Base-by-base conservation (phyloP, 768 basidiomycete genomes). In the Pisolithus marmoratus region DNA sequence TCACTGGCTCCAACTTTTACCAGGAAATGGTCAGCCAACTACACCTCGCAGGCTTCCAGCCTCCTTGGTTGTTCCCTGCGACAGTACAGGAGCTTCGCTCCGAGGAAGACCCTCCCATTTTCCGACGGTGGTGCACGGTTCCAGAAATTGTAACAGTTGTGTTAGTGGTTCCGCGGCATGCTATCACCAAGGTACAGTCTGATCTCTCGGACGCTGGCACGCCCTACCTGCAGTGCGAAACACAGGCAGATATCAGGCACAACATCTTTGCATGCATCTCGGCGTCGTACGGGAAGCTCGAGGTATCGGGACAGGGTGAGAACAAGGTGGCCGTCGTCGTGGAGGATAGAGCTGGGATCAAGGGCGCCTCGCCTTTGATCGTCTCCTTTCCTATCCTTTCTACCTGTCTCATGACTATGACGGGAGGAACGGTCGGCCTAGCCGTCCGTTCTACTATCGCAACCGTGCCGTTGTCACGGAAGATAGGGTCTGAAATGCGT, bases 1-100 rank as follows among this genome's bases (percentile, higher is more conserved):
- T 63, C 34, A 24, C 68, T 47, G 67, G 55, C 31, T 63, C 56
- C 20, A 61, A 67, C 40, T 64, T 72, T 51, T 70, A 72, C 52
- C 78, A 81, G 51, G 80, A 83, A 38, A 60, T 83, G 46, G 74
- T 69, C 46, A 59, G 67, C 17, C 71, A 77, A 17, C 62, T 80
- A 4, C 69, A 79, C 53, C 65, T 72, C 14, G 61, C 72, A 22
- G 71, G 69, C 4, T 63, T 65, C 22, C 41, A 57, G 22, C 55
- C 57, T 51, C 57, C 58, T 57, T 57, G 61, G 15, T 41, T 26
- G 12, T 31, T 52, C 15, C 58, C 52, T 26, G 34, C 9, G 43
- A 9, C 14, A 45, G 24, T 60, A 29, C 56, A 19, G 24, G 22
- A 48, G 24, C 29, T 66, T 31, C 57, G 42, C 15, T 12, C 5